phyloP scores from a whole-genome alignment of 495 filamentous ascomycete genomes.

The Hamigera avellanea region DNA sequence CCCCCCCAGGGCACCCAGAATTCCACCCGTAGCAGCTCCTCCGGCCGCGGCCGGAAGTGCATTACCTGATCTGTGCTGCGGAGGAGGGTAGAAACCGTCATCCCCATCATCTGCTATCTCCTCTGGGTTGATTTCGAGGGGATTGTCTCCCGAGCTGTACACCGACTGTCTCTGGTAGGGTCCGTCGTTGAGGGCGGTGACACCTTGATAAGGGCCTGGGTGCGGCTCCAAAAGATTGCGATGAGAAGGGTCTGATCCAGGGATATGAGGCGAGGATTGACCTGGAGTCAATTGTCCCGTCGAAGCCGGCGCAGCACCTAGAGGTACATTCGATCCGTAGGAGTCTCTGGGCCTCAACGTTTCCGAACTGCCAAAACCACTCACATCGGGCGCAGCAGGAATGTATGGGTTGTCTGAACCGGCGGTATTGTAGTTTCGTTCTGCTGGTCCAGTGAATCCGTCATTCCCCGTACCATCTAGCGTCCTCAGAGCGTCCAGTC shows the following conservation, averaged over 20 bases:
- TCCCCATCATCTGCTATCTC: conserved; percentile 80
- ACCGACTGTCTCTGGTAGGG: conserved; percentile 51
- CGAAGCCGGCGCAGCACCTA: conserved; percentile 23
- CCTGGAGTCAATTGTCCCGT: conserved; percentile 26
- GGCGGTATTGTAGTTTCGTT: conserved; percentile 31
- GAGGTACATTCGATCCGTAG: conserved; percentile 27
- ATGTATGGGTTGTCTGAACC: conserved; percentile 36
- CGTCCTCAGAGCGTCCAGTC: conserved; percentile 52
- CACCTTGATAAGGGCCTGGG: conserved; percentile 18
- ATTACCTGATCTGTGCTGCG: conserved; percentile 37
- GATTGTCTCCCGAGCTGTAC: conserved; percentile 38
- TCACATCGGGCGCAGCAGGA: conserved; percentile 17
- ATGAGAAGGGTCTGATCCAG: conserved; percentile 14
- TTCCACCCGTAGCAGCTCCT: conserved; percentile 43
- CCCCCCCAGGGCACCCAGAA: conserved; percentile 31
- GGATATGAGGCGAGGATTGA: conserved; percentile 19
- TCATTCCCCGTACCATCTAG: conserved; percentile 24
- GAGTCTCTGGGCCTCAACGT: conserved; percentile 19
- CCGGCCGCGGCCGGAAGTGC: conserved; percentile 41
- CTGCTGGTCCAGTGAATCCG: conserved; percentile 27
- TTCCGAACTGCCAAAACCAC: conserved; percentile 13
- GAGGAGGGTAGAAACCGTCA: conserved; percentile 50
- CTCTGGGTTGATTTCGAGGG: conserved; percentile 57
- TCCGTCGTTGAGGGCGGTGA: conserved; percentile 31
- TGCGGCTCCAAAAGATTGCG: conserved; percentile 21